Evolutionary conservation across 1,284 basidiomycete species (phyloP), one percentile per base, ranked within the genome.

Genomic region (Dichomitus squalens): DNA sequence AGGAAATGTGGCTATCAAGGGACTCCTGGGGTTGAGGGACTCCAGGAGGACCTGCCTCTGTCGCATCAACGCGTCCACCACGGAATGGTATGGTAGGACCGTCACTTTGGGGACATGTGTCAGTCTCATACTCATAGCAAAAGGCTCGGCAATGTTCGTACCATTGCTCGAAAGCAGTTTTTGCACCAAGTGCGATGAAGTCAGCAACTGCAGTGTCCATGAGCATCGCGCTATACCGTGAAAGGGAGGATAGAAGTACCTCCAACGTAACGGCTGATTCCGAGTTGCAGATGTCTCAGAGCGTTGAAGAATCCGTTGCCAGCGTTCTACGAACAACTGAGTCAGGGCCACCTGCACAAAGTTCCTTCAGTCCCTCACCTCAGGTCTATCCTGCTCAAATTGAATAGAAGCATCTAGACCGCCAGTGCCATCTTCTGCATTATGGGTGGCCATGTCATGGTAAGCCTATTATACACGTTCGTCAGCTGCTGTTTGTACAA

Each of bases 321-420:
- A 14, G 53, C 53, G 50, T 68, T 68, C 58, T 60, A n/a, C 9
- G 18, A n/a, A 11, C 2, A 8, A 9, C 4, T 40, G 5, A 40
- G 34, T 29, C 7, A 38, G 31, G 7, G 35, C n/a, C 16, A n/a
- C 16, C 9, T 8, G 20, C 16, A 18, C 18, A 20, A 7, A 20
- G 4, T 3, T 46, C 11, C 23, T 14, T 11, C n/a, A 5, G 7
- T 8, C 21, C 5, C 20, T 48, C 4, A 58, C 52, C 57, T 69
- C 70, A 1, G 64, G 57, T 6, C 70, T 60, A 11, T 62, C 55
- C 21, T 59, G 63, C 49, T 72, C 69, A 52, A 68, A 69, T 27
- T 59, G 59, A 33, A 72, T 69, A 4, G 64, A 66, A 1, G 63
- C 69, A 49, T 72, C 69, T 7, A 70, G 49, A 4, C 69, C 70